These are phyloP conservation scores for Henningerozyma blattae DNA, from an alignment of 805 yeast genomes.

Conservation along the genomic window DNA sequence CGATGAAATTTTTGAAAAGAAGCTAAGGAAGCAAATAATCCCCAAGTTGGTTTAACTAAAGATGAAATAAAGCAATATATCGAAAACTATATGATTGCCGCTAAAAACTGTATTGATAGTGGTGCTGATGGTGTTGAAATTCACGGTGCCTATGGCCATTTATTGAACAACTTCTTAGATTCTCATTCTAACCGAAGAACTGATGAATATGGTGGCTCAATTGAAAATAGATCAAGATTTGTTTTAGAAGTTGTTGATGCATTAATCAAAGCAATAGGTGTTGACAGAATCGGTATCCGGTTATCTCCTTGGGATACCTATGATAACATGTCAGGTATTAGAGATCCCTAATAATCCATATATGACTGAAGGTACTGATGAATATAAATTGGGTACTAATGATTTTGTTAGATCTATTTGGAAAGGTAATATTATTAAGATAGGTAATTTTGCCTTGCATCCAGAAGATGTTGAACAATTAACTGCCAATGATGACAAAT, in stretches of 20 bases:
- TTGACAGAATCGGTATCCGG: conserved; percentile 36
- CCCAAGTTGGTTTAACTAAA: conserved; percentile 18
- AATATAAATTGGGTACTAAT: conserved; percentile 21
- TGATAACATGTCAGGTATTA: conserved; percentile 29
- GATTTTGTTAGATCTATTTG: conserved; percentile 31
- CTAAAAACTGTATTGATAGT: conserved; percentile 25
- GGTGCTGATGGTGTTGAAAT: conserved; percentile 52
- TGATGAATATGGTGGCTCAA: conserved; percentile 44
- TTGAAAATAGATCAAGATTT: conserved; percentile 36
- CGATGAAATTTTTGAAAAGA: conserved; percentile 22
- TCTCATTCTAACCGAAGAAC: conserved; percentile 31
- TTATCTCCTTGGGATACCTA: conserved; percentile 32
- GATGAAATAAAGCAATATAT: conserved; percentile 30
- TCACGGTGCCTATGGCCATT: conserved; percentile 59
- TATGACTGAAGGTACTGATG: conserved; percentile 22
- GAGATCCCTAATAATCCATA: conserved; percentile 27
- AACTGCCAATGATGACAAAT: conserved; percentile 28
- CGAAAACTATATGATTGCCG: conserved; percentile 32
- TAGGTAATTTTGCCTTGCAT: conserved; percentile 25
- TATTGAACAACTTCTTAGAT: conserved; percentile 44
- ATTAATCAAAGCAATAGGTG: conserved; percentile 38
- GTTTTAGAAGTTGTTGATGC: conserved; percentile 38
- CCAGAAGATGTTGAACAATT: conserved; percentile 19
- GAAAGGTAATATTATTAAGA: conserved; percentile 33
- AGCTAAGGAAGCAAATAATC: conserved; percentile 23